A percentile compares a stretch with the other conserved stretches of the same genome.
Evolutionary conservation across 1,139 yeast genomes (phyloP).

Genomic region (Trichomonascaceae sp.): DNA sequence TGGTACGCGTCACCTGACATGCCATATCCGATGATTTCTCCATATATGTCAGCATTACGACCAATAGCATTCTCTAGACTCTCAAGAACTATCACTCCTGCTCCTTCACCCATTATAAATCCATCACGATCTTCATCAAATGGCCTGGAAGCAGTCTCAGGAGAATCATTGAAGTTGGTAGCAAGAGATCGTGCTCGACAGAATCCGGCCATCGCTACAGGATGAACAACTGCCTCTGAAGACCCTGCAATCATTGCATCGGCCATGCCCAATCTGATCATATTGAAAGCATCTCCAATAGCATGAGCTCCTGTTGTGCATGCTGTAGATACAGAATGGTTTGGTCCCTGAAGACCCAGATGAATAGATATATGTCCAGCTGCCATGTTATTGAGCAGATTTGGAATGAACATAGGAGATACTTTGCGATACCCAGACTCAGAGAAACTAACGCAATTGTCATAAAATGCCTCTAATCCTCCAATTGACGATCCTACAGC

Average conservation of each 20-base stretch:
- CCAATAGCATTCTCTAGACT: conserved; percentile 64
- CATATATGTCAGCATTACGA: conserved; percentile 62
- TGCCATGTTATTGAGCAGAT: conserved; percentile 84
- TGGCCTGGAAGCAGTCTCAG: conserved; percentile 72
- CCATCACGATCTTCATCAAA: conserved; percentile 77
- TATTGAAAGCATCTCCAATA: conserved; percentile 85
- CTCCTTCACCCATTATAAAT: conserved; percentile 90
- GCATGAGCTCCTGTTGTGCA: conserved; percentile 96
- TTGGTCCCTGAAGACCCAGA: conserved; percentile 73
- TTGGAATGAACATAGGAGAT: conserved; percentile 83
- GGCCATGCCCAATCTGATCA: conserved; percentile 73
- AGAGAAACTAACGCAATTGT: conserved; percentile 48
- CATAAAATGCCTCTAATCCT: conserved; percentile 68
- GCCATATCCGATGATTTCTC: conserved; percentile 83
- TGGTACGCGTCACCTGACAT: conserved; percentile 88
- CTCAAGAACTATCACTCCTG: conserved; percentile 76
- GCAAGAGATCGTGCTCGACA: conserved; percentile 82
- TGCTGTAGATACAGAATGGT: conserved; percentile 86
- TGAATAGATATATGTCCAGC: conserved; percentile 84
- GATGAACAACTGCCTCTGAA: conserved; percentile 81
- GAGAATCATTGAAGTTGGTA: conserved; percentile 55
- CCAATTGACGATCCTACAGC: conserved; percentile 94
- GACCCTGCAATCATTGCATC: conserved; percentile 92
- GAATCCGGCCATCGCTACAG: conserved; percentile 84
- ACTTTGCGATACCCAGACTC: conserved; percentile 60